These are phyloP conservation scores for Fagopyrum homotropicum DNA, from an alignment of 148 eudicot species.

Conservation along the genomic window DNA sequence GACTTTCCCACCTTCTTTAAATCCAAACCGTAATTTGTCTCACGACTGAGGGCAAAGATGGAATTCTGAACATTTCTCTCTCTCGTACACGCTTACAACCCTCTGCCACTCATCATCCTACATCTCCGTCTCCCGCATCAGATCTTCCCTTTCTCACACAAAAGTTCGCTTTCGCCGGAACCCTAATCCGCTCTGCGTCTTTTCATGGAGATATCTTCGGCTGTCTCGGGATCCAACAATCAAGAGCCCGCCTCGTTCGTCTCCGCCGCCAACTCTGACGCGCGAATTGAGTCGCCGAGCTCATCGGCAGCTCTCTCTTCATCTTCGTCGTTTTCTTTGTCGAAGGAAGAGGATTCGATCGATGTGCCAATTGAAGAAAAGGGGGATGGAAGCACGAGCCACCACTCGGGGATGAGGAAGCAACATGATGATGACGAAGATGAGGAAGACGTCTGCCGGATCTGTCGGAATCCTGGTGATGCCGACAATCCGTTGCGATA, in stretches of 20 bases:
- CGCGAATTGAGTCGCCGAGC: conserved; percentile 16
- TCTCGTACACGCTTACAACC: neutral
- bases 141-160: conserved; percentile 13
- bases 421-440: conserved; percentile 76
- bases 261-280: conserved; percentile 17
- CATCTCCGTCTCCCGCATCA: neutral
- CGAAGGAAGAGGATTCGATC: conserved; percentile 17
- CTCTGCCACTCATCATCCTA: neutral
- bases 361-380: conserved; percentile 20
- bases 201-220: conserved; percentile 41
- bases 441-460: conserved; percentile 74
- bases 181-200: conserved; percentile 11
- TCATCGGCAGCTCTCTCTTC: conserved; percentile 16
- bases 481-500: conserved; percentile 70
- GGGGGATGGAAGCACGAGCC: conserved; percentile 1
- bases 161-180: conserved; percentile 18
- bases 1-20: neutral
- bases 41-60: conserved; percentile 13
- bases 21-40: neutral
- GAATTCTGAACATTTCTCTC: conserved; percentile 14
- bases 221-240: conserved; percentile 17
- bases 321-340: conserved; percentile 15
- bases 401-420: conserved; percentile 8
- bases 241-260: conserved; percentile 7
- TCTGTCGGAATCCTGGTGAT: conserved; percentile 84